Base-by-base conservation (phyloP, 176 grass and related monocot species). In the Aegilops speltoides region DNA sequence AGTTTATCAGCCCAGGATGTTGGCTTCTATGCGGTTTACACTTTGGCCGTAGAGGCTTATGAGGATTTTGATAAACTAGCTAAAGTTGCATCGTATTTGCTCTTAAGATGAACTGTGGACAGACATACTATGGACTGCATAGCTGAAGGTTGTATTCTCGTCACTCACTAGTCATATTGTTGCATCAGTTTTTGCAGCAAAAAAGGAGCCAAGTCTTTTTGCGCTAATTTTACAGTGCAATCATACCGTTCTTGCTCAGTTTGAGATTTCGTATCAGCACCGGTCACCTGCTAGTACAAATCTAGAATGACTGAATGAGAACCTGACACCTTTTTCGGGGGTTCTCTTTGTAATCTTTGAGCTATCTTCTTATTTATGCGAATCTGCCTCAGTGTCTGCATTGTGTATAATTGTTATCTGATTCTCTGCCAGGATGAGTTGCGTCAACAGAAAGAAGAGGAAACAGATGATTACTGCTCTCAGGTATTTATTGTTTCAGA, bases 391-490 rank as follows among this genome's bases (percentile, higher is more conserved):
- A 28, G 22, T 59, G 8, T 60, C 43, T 93, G 10, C 25, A 64
- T 83, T 64, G 26, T 64, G 23, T 84, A 75, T 82, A 36, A 85
- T 43, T 64, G n/a, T 43, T 29, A 40, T 88, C 41, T 89, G 60
- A 41, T 87, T 71, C 46, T 87, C 74, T 92, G 43, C 40, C 78
- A 98, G 97, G 97, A 98, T 93, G 97, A 98, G 85, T 74, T 98
- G 83, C 88, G 97, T 45, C 97, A 98, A 70, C 90, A 90, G 62
- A 98, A 96, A 88, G 94, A 98, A 91, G 97, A 98, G 86, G 97
- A 96, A 86, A 94, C 92, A 87, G 97, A 98, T 88, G 97, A 98
- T 77, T 98, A 98, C 85, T 98, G 97, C 84, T 98, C 96, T 86
- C 96, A 98, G 96, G 96, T 93, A 88, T 76, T 88, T 45, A 52